Evolutionary conservation across 495 filamentous ascomycete genomes (phyloP), one percentile per base, ranked within the genome.

Genomic region (Neurospora hispaniola): DNA sequence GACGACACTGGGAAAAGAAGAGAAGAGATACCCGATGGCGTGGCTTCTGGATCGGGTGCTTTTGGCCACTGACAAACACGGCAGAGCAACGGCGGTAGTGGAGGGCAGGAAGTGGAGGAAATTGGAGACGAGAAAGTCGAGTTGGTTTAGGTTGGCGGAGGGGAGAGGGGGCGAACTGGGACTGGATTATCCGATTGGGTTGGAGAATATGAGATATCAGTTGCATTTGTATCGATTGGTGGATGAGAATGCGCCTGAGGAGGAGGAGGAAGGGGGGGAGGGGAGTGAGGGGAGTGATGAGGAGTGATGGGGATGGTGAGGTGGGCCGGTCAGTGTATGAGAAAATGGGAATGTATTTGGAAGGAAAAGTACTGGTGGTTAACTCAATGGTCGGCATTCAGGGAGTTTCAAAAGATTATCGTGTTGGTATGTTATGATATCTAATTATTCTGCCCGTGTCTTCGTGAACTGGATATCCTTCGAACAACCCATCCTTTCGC

Each of bases 201-300:
- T 98, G 80, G 95, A 98, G 83, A 91, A 97, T 81, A 97, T 97
- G 94, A 88, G 95, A 71, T 97, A 93, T 84, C 94, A 97, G 81
- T 84, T 97, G 75, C 93, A 96, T 85, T 77, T 97, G 11, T 97
- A 95, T 75, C 78, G 80, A 46, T 80, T 76, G 6, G 73, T 74
- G 41, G 76, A 73, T 46, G 75, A 70, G 31, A 39, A 66, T 68
- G 16, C n/a, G 5, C 27, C 16, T 4, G 70, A 69, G 39, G 16
- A 72, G 14, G 71, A 72, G 16, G 41, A 48, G 14, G 23, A 48
- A 31, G 27, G 27, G 27, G 27, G 27, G 40, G 62, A 69, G 2
- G 42, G 46, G 4, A 40, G 59, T 11, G 44, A 41, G 18, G 38
- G 48, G 9, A 42, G 43, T 14, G 69, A 74, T 16, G 54, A 68